Evolutionary conservation across 352 stramenopile species (phyloP), one percentile per base, ranked within the genome.

Genomic region (Phytophthora colocasiae): DNA sequence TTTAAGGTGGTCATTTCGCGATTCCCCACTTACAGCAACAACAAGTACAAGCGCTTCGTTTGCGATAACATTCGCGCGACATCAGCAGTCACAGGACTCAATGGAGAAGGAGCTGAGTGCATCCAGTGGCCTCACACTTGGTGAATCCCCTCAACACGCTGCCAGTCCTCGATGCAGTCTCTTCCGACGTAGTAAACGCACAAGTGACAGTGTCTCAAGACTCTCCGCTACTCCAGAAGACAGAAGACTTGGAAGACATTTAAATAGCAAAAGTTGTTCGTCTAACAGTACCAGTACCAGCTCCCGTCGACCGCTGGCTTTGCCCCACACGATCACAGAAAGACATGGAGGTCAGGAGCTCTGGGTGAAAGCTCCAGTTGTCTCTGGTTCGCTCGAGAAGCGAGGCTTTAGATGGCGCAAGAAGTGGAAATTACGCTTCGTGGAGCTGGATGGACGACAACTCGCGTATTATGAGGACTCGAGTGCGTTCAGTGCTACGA

Each of bases 321-420:
- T 93, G 43, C 85, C 83, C 3, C 85, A 94, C 58, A 91, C 79
- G 0, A 92, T 94, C 78, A 94, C 85, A 15, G 85, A 94, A 43
- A 71, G 83, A 63, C 70, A 87, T 45, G 83, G 83, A 49, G 85
- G 85, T 29, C 64, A 71, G 45, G 75, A 93, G 56, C 73, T 93
- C 0, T 93, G 85, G 85, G 81, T 94, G 40, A 87, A 83, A 29
- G 85, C 85, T n/a, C 83, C 83, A 7, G 81, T 92, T 44, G 62
- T 91, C 24, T 75, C 63, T n/a, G 85, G 84, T 17, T 79, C 80
- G 40, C 74, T 93, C 29, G 81, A 91, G 57, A 92, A 92, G 71
- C 78, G 86, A 36, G 81, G 80, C 54, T 94, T 92, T 53, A 80
- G 81, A 11, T 93, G 83, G 85, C 79, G 80, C 49, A 90, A 86